Evolutionary conservation across 1,139 yeast genomes (phyloP), one percentile per base, ranked within the genome.

Genomic region (Hemisphaericaspora xylofermentans): DNA sequence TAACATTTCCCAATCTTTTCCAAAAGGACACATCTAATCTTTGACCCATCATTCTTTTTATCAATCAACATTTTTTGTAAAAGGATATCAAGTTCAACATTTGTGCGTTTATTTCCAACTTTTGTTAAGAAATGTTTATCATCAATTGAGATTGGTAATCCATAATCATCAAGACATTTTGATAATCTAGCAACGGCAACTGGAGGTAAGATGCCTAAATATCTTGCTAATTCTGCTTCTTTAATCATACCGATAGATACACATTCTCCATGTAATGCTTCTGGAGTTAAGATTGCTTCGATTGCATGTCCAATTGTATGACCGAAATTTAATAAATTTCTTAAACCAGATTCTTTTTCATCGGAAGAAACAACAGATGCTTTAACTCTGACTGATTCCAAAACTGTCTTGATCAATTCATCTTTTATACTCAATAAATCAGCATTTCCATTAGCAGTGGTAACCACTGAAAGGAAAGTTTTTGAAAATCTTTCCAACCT

Each of bases 271-370:
- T 93, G 99, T 36, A 93, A 75, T 15, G 96, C 94, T 61, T 91
- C 89, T 7, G 99, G 98, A 4, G 98, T 89, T 50, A 93, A 74
- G 27, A 94, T 81, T 13, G 98, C 98, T 68, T 93, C 99, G 52
- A 86, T 89, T 19, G 99, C 99, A 63, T 93, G 99, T 35, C 98
- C 99, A 55, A 93, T 91, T 28, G 97, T 82, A 63, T 93, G 99
- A 24, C 99, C 99, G 60, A 93, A 94, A 65, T 93, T 93, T 48
- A 93, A 76, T 53, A 93, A 71, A 63, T 93, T 93, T 68, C 99
- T 79, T 53, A 93, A 76, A 2, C 97, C 95, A 40, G 96, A 88
- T 63, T 94, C 98, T 57, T 95, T 85, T 66, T 94, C 99, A 64
- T 94, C 99, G 13, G 83, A 75, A 4, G 96, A 80, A 13, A 94